phyloP scores from a whole-genome alignment of 768 basidiomycete genomes.

The Auricularia cornea region DNA sequence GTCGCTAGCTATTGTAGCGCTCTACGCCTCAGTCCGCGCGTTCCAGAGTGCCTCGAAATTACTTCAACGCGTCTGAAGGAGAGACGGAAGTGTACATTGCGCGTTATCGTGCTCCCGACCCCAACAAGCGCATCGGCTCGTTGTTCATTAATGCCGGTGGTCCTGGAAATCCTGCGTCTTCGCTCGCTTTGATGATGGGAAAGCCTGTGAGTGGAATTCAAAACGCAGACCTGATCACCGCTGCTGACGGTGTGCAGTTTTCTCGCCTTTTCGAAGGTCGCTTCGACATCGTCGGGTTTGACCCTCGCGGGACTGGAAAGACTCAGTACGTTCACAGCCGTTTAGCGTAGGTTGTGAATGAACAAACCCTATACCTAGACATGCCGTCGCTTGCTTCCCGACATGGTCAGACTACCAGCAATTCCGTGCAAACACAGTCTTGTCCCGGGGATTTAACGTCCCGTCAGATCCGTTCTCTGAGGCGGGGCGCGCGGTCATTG shows the following conservation, averaged over 20 bases:
- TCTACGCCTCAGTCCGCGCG: neutral
- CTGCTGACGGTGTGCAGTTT: neutral
- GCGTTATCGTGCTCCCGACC: neutral
- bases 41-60: neutral
- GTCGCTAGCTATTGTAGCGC: neutral
- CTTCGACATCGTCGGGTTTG: neutral
- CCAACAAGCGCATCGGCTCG: neutral
- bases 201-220: neutral
- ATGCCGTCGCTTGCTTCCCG: slow-evolving; percentile 7
- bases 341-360: neutral
- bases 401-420: neutral
- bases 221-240: neutral
- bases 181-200: neutral
- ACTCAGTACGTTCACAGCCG: neutral
- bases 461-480: neutral
- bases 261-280: neutral
- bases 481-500: neutral
- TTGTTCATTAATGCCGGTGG: neutral
- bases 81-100: neutral
- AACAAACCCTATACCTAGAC: neutral
- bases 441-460: slow-evolving; percentile 7
- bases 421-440: slow-evolving; percentile 5
- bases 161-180: neutral
- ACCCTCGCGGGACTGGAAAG: neutral
- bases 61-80: neutral